Conservation (phyloP, 2,329 filamentous ascomycete genomes). For the Furcasterigmium furcatum region DNA sequence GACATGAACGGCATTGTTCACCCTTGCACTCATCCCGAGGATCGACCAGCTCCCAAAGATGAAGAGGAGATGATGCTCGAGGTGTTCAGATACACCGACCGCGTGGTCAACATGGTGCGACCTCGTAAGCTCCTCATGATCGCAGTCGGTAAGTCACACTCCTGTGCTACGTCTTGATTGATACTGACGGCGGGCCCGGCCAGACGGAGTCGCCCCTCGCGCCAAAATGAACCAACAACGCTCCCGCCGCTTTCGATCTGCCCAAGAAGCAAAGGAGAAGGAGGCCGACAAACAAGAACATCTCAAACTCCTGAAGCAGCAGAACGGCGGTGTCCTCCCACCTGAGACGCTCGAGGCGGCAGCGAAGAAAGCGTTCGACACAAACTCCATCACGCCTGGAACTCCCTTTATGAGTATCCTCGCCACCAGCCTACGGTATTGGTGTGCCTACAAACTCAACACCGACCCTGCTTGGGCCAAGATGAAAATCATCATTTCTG, state of each 20-base stretch:
- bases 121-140: conserved; percentile 96
- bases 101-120: conserved; percentile 97
- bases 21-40: conserved; percentile 96
- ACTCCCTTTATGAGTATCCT: conserved; percentile 99
- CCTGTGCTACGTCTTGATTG: conserved; percentile 16
- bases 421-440: conserved; percentile 85
- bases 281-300: conserved; percentile 88
- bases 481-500: conserved; percentile 96
- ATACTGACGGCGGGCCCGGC: background rate
- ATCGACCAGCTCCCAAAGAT: conserved; percentile 82
- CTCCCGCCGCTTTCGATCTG: conserved; percentile 89
- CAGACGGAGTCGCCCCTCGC: conserved; percentile 92
- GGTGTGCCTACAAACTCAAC: conserved; percentile 96
- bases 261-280: conserved; percentile 91
- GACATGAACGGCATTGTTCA: conserved; percentile 99
- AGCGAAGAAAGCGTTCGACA: conserved; percentile 90
- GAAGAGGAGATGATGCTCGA: conserved; percentile 99
- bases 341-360: conserved; percentile 58
- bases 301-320: conserved; percentile 76
- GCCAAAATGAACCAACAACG: conserved; percentile 99
- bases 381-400: conserved; percentile 83
- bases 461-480: conserved; percentile 95
- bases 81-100: conserved; percentile 97
- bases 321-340: conserved; percentile 64
- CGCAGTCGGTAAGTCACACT: conserved; percentile 69